Base-by-base conservation (phyloP, 2,329 filamentous ascomycete genomes). In the Stagonosporopsis vannaccii region DNA sequence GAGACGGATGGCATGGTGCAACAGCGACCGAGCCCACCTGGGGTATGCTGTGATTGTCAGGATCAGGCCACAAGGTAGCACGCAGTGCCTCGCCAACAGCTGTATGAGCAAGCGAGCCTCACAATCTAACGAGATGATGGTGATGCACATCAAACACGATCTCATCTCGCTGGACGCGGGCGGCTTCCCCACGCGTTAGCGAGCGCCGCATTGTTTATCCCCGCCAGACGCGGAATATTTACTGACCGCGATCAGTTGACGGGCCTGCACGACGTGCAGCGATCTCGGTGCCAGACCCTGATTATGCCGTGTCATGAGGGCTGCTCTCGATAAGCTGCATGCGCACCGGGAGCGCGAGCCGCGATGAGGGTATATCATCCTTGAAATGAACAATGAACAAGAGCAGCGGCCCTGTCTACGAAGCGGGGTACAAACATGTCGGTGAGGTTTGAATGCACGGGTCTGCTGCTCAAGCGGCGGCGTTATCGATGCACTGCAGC, bases 341-440 rank as follows among this genome's bases (percentile, higher is more conserved):
- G 46, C 45, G 46, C 23, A 58, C 23, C 51, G 51, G 57, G 33
- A 44, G 45, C 17, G 53, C 35, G 30, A 44, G 44, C 46, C 47
- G 30, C 51, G 53, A 55, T 41, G 56, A 49, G 47, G 49, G 45
- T 48, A 51, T 55, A 35, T 44, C 42, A 40, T 30, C n/a, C 40
- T 52, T n/a, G n/a, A 36, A 48, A 19, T 36, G 40, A 52, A 52
- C 44, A 35, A 39, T 50, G 37, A 32, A 43, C n/a, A 17, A 44
- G 37, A 28, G 22, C 46, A 32, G 46, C 41, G 40, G 40, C 15
- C 41, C 25, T 39, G 41, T 43, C 47, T 28, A 45, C 36, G 52
- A 61, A 65, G 67, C 66, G 67, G 66, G 66, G 66, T 66, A 66
- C 58, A 53, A 45, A 58, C 57, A 46, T 60, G 62, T 69, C 67